Conservation (phyloP, 495 filamentous ascomycete genomes). For the Neurospora sp. region DNA sequence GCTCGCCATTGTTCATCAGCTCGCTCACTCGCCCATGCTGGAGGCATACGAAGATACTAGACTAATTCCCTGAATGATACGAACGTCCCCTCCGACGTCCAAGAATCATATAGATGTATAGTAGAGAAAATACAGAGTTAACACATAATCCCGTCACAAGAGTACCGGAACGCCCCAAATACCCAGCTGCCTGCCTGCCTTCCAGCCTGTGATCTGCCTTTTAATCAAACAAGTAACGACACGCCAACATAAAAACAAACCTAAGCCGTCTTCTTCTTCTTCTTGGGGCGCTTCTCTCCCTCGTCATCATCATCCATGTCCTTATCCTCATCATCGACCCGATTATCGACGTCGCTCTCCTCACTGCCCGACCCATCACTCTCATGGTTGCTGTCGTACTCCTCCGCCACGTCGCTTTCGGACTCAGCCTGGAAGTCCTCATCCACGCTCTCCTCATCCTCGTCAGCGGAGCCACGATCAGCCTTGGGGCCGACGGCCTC, state of each 20-base stretch:
- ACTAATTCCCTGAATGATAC: not conserved
- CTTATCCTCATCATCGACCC: slow-evolving; percentile 27
- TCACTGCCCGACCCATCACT: slow-evolving; percentile 63
- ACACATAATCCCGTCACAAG: not conserved
- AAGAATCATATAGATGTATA: not conserved
- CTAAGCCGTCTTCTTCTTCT: slow-evolving; percentile 37
- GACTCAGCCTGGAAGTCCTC: slow-evolving; percentile 91
- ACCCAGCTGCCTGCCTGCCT: not conserved
- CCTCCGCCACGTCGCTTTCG: slow-evolving; percentile 92
- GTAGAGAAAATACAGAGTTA: not conserved
- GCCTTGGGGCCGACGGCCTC: slow-evolving; percentile 66
- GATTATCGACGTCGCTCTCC: slow-evolving; percentile 44
- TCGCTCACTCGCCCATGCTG: not conserved
- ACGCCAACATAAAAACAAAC: not conserved
- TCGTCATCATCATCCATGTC: slow-evolving; percentile 25
- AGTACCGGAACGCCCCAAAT: not conserved
- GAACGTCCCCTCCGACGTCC: not conserved
- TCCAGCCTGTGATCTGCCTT: not conserved
- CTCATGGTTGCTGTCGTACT: slow-evolving; percentile 85
- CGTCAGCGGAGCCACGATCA: slow-evolving; percentile 85
- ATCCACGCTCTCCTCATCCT: slow-evolving; percentile 88
- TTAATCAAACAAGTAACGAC: slow-evolving; percentile 1
- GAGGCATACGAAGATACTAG: not conserved
- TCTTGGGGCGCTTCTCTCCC: slow-evolving; percentile 34
- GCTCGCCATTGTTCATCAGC: not conserved